Evolutionary conservation across 2,329 filamentous ascomycete genomes (phyloP).

Genomic region (Arthrobotrys pseudoclavata): DNA sequence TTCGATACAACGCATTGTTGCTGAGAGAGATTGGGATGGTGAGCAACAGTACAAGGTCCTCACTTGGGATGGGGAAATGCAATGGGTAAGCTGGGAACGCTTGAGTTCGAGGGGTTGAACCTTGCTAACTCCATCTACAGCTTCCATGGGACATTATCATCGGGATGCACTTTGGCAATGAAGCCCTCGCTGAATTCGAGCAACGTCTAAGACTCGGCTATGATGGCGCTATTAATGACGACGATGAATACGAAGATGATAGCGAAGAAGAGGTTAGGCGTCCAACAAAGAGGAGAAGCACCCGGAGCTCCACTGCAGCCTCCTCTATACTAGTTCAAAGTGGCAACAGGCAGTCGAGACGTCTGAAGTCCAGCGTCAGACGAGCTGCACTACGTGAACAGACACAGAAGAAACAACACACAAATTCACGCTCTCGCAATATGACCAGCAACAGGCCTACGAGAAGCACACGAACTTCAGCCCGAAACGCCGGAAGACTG

Average conservation of each 20-base stretch:
- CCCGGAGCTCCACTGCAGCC: slow-evolving; percentile 21
- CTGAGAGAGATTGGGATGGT: slow-evolving; percentile 19
- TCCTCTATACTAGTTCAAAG: slow-evolving; percentile 1
- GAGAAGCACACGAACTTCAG: slow-evolving; percentile 42
- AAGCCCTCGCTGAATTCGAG: slow-evolving; percentile 43
- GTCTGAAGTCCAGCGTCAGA: slow-evolving; percentile 11
- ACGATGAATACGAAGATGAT: slow-evolving; percentile 31
- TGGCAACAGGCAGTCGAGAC: slow-evolving; percentile 8
- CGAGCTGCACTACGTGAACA: slow-evolving; percentile 31
- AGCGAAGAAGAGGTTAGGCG: neutral
- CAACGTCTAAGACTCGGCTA: slow-evolving; percentile 13
- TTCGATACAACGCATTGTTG: slow-evolving; percentile 40
- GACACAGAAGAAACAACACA: slow-evolving; percentile 11
- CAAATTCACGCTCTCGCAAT: neutral
- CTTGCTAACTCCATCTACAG: slow-evolving; percentile 25
- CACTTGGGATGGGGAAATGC: slow-evolving; percentile 48
- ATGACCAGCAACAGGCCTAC: slow-evolving; percentile 1
- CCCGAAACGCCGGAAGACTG: slow-evolving; percentile 21
- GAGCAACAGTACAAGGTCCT: slow-evolving; percentile 36
- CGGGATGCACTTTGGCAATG: slow-evolving; percentile 47
- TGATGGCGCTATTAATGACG: slow-evolving; percentile 23
- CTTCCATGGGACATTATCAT: slow-evolving; percentile 49
- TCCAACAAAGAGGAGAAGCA: slow-evolving; percentile 19
- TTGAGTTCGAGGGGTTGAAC: neutral
- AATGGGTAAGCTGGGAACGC: slow-evolving; percentile 31